Conservation (phyloP, 495 filamentous ascomycete species). For the Tetracladium setigerum region DNA sequence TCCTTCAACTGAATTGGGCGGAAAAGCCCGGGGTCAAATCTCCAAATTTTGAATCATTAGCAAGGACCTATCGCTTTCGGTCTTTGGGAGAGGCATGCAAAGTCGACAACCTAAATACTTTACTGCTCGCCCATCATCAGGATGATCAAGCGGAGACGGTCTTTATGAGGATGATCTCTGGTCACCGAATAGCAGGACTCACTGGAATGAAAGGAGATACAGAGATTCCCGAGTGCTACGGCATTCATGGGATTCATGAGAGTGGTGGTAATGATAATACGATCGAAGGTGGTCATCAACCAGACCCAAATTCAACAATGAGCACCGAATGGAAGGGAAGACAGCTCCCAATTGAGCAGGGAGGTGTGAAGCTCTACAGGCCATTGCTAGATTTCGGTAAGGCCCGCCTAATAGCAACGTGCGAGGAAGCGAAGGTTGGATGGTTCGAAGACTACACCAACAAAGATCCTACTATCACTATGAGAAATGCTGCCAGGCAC, state of each 20-base stretch:
- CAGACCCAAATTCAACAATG: too few species aligned
- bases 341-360: slow-evolving; percentile 38
- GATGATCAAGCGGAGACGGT: slow-evolving; percentile 88
- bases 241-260: slow-evolving; percentile 59
- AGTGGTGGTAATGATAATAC: slow-evolving; percentile 36
- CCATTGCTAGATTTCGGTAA: slow-evolving; percentile 74
- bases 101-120: slow-evolving; percentile 33
- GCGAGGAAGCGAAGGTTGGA: slow-evolving; percentile 48
- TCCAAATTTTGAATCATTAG: slow-evolving; percentile 71
- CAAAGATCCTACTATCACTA: slow-evolving; percentile 64
- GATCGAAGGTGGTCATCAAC: not conserved
- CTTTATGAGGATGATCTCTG: slow-evolving; percentile 59
- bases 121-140: slow-evolving; percentile 76
- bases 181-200: slow-evolving; percentile 57
- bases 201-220: slow-evolving; percentile 55
- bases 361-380: slow-evolving; percentile 63
- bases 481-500: slow-evolving; percentile 71
- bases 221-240: slow-evolving; percentile 77
- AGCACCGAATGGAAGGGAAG: not conserved
- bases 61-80: slow-evolving; percentile 67
- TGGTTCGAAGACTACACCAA: slow-evolving; percentile 92
- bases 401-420: slow-evolving; percentile 62
- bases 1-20: slow-evolving; percentile 46
- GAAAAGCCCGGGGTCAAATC: slow-evolving; percentile 27
- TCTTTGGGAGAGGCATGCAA: slow-evolving; percentile 56